A percentile compares a stretch with the other conserved stretches of the same genome.
Evolutionary conservation across 2,329 filamentous ascomycete species (phyloP).

Genomic region (Nemania abortiva): DNA sequence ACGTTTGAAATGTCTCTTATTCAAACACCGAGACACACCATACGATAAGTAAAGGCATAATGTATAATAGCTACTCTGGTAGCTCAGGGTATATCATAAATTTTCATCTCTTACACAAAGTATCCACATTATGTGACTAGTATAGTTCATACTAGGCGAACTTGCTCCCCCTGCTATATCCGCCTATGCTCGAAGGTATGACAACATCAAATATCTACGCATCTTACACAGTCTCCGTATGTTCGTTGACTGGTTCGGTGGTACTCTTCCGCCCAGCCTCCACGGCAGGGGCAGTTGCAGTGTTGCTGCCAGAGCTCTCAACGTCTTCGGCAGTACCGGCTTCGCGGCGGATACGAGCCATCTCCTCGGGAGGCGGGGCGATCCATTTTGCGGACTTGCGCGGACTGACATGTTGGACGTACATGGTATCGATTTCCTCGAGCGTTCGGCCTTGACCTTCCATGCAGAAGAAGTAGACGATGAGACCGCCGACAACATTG

Average conservation of each 20-base stretch:
- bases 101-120: no score
- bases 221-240: constrained; percentile 10
- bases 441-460: constrained; percentile 79
- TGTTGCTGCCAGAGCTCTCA: constrained; percentile 8
- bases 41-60: no score
- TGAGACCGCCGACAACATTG: constrained; percentile 70
- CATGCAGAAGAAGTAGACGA: constrained; percentile 83
- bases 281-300: neutral
- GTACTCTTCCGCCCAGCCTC: neutral
- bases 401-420: constrained; percentile 73
- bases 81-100: no score
- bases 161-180: no score
- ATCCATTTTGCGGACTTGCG: constrained; percentile 71
- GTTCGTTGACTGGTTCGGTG: constrained; percentile 19
- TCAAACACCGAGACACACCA: no score
- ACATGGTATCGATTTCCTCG: constrained; percentile 86
- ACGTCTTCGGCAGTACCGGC: constrained; percentile 55
- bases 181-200: no score
- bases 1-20: no score
- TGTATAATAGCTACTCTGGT: no score
- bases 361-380: constrained; percentile 58
- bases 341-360: constrained; percentile 56
- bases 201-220: neutral
- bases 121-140: no score
- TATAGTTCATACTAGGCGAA: no score